These are phyloP conservation scores for Handroanthus guayacan DNA, from an alignment of 257 asterid species.

Conservation along the genomic window DNA sequence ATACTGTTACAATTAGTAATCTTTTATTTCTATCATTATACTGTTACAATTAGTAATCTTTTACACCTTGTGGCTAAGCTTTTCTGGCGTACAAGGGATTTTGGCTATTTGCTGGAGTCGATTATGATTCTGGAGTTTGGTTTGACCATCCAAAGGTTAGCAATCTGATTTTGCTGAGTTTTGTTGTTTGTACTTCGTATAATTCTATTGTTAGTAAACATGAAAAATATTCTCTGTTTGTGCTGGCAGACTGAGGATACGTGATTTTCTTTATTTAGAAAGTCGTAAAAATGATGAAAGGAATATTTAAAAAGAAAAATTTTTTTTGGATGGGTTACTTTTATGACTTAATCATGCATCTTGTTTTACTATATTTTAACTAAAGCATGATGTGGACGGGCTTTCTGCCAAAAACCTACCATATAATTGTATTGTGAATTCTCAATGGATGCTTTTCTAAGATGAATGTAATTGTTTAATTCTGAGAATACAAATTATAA, in stretches of 20 bases:
- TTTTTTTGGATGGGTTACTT: neutral
- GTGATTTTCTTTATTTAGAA: neutral
- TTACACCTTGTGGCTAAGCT: conserved; percentile 55
- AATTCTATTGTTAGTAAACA: conserved; percentile 16
- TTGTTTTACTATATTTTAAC: neutral
- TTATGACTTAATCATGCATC: neutral
- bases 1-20: conserved; percentile 31
- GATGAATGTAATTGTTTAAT: conserved; percentile 11
- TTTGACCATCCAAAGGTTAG: conserved; percentile 84
- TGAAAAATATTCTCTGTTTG: conserved; percentile 16
- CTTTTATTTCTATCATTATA: conserved; percentile 26
- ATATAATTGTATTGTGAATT: neutral
- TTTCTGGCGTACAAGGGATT: conserved; percentile 91
- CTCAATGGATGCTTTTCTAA: neutral
- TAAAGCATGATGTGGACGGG: conserved; percentile 9
- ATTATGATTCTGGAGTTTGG: conserved; percentile 95
- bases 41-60: conserved; percentile 33
- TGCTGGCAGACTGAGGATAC: conserved; percentile 14
- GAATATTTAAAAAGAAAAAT: neutral
- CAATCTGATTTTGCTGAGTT: conserved; percentile 26
- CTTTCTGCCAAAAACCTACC: conserved; percentile 18
- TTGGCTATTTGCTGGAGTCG: conserved; percentile 93
- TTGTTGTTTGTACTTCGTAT: conserved; percentile 18
- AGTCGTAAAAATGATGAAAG: conserved; percentile 5
- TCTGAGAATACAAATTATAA: conserved; percentile 1